These are phyloP conservation scores for Saccharomycopsis fibuligera DNA, from an alignment of 805 yeast species.

Conservation along the genomic window DNA sequence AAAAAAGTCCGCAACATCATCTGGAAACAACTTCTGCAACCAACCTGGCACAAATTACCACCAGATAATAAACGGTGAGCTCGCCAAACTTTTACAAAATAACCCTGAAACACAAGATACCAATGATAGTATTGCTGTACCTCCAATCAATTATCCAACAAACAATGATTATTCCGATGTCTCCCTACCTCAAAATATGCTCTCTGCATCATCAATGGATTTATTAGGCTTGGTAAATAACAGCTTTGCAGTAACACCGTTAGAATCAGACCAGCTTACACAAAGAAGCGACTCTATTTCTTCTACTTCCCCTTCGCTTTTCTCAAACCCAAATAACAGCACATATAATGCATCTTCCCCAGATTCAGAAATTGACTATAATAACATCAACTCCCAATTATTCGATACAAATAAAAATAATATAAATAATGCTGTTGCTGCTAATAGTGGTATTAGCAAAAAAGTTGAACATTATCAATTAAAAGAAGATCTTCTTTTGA, in stretches of 20 bases:
- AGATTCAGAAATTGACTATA: slow-evolving; percentile 1
- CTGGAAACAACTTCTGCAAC: not conserved
- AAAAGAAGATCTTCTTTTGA: slow-evolving; percentile 12
- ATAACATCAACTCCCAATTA: not conserved
- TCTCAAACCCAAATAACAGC: not conserved
- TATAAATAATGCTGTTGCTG: no score
- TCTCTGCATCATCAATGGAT: not conserved
- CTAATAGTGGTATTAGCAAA: no score
- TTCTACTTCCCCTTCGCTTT: not conserved
- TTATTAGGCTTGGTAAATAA: not conserved
- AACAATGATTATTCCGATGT: not conserved
- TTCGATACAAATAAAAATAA: not conserved
- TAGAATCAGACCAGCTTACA: not conserved
- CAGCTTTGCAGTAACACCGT: not conserved
- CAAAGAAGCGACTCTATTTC: not conserved
- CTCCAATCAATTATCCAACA: not conserved
- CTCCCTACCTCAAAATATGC: not conserved
- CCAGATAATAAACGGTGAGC: slow-evolving; percentile 11
- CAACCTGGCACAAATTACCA: slow-evolving; percentile 15
- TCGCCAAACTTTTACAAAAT: not conserved
- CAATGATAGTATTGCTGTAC: not conserved
- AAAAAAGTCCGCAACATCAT: not conserved
- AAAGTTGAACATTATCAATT: not conserved
- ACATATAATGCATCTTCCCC: not conserved
- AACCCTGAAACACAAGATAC: not conserved